Conservation (phyloP, 805 yeast genomes). For the Cyberlindnera meyerae region DNA sequence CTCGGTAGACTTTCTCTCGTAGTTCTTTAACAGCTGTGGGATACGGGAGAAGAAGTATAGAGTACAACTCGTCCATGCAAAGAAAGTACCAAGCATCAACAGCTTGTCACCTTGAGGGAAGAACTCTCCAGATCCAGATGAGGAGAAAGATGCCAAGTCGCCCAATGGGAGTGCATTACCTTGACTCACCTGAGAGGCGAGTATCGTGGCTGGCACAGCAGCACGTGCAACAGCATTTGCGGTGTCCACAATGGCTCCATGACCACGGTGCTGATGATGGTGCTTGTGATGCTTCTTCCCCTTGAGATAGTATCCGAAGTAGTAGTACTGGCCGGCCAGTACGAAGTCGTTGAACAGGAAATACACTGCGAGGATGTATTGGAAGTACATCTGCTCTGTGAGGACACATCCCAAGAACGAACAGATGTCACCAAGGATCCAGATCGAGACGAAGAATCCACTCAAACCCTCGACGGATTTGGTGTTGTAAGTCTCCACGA, state of each 20-base stretch:
- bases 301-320: constrained; percentile 44
- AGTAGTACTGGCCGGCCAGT: constrained; percentile 64
- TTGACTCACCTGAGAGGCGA: constrained; percentile 26
- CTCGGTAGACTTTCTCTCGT: constrained; percentile 71
- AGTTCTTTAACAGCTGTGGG: constrained; percentile 81
- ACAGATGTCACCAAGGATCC: constrained; percentile 41
- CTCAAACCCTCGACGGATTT: constrained; percentile 59
- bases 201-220: constrained; percentile 20
- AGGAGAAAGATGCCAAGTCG: constrained; percentile 5
- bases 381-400: constrained; percentile 79
- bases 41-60: constrained; percentile 75
- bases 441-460: constrained; percentile 44
- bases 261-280: constrained; percentile 25
- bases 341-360: constrained; percentile 68
- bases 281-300: constrained; percentile 29
- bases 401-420: constrained; percentile 66
- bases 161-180: constrained; percentile 17
- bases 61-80: constrained; percentile 78
- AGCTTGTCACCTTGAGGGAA: background rate
- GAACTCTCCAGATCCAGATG: background rate
- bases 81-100: constrained; percentile 34
- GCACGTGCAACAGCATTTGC: constrained; percentile 14
- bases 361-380: constrained; percentile 64
- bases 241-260: constrained; percentile 2
- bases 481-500: constrained; percentile 48